Evolutionary conservation across 2,329 filamentous ascomycete genomes (phyloP), one percentile per base, ranked within the genome.

Genomic region (Colletotrichum liaoningense): DNA sequence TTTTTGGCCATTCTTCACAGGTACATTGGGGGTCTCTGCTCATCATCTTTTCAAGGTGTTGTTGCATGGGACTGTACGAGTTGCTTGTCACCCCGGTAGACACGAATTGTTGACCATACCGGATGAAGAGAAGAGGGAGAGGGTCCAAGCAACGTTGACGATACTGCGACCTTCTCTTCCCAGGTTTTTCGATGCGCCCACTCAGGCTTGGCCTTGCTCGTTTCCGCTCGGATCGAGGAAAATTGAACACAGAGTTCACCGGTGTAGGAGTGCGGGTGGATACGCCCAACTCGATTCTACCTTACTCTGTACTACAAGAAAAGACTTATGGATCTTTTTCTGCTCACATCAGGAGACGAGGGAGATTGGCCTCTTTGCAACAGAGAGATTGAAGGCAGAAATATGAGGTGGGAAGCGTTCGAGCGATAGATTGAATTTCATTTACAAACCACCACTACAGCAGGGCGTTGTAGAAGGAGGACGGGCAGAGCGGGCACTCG

Each of bases 341-440:
- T 49, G 42, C 42, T 49, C 42, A 49, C 16, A 49, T 49, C 42
- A 49, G 16, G 42, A 9, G 8, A 9, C 42, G 16, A 49, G 42
- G 11, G 42, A 49, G 42, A 49, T 49, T 49, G 42, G 38, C 38
- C 38, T n/a, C 42, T 19, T n/a, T 49, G 42, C 19, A 49, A 49
- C 42, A 49, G 42, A n/a, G 42, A 49, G 42, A 49, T 49, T 49
- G 42, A 49, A 49, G 42, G 42, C 42, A 49, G 42, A 49, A 58
- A 55, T n/a, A 54, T 33, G n/a, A 68, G 30, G 58, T 42, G 38
- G 38, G 16, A 42, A 42, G 38, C 38, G 38, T 42, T 42, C 54
- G 57, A 60, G 58, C 19, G 42, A 49, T 49, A 57, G 30, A 55
- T 70, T 42, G 46, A 22, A 59, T 24, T 66, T 42, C 38, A 42